These are phyloP conservation scores for Ceratobasidium sp. DNA, from an alignment of 1,284 basidiomycete genomes.

Conservation along the genomic window DNA sequence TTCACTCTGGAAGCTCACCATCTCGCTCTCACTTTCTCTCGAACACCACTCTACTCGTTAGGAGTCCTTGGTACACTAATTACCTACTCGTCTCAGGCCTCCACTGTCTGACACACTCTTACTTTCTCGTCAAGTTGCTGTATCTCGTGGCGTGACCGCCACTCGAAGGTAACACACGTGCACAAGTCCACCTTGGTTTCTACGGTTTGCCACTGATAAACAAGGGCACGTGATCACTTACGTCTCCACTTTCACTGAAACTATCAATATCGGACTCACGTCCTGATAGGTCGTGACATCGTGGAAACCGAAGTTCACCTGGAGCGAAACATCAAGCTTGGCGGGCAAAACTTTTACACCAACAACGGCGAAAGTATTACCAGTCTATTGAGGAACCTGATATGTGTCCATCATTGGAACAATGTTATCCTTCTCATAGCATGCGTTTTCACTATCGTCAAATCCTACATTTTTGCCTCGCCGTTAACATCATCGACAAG, in stretches of 20 bases:
- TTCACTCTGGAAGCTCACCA: too few species aligned
- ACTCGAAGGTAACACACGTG: too few species aligned
- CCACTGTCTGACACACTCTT: too few species aligned
- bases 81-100: too few species aligned
- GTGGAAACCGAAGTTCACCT: neutral
- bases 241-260: slow-evolving; percentile 9
- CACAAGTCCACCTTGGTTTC: too few species aligned
- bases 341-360: slow-evolving; percentile 19
- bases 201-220: slow-evolving; percentile 11
- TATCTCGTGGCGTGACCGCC: too few species aligned
- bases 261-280: slow-evolving; percentile 7
- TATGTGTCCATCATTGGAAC: neutral
- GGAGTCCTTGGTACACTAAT: too few species aligned
- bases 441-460: slow-evolving; percentile 20
- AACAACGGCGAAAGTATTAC: slow-evolving; percentile 2
- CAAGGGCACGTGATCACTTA: neutral
- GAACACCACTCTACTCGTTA: too few species aligned
- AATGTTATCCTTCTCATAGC: slow-evolving; percentile 13
- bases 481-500: slow-evolving; percentile 5
- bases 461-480: slow-evolving; percentile 17
- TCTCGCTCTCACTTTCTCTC: too few species aligned
- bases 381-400: slow-evolving; percentile 21
- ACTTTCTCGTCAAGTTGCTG: too few species aligned
- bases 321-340: slow-evolving; percentile 1
- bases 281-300: neutral